Conservation (phyloP, 805 yeast species). For the Maudiozyma bulderi region DNA sequence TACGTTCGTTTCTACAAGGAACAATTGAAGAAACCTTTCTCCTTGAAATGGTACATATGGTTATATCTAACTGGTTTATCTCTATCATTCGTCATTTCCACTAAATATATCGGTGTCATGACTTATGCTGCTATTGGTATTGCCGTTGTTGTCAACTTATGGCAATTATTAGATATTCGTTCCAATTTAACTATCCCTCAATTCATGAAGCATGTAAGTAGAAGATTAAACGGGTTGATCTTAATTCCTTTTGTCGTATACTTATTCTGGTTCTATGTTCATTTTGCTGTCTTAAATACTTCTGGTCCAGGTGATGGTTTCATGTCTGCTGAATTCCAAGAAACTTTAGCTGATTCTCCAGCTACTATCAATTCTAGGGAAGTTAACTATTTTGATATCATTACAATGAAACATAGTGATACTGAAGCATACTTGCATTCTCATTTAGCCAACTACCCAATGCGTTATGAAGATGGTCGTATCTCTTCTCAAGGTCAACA, state of each 20-base stretch:
- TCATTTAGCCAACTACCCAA: conserved; percentile 64
- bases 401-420: conserved; percentile 73
- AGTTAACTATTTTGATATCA: conserved; percentile 63
- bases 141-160: conserved; percentile 77
- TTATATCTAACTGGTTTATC: conserved; percentile 72
- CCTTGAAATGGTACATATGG: conserved; percentile 81
- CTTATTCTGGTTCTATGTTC: conserved; percentile 84
- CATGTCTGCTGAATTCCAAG: conserved; percentile 95
- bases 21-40: conserved; percentile 57
- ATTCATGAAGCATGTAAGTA: conserved; percentile 59
- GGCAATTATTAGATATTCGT: conserved; percentile 72
- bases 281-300: conserved; percentile 66
- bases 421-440: conserved; percentile 79
- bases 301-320: conserved; percentile 96
- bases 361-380: conserved; percentile 60
- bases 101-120: conserved; percentile 92
- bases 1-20: conserved; percentile 69
- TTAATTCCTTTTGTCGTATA: conserved; percentile 75
- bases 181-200: conserved; percentile 51
- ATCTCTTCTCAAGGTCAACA: conserved; percentile 91
- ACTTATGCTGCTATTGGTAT: conserved; percentile 81
- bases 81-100: conserved; percentile 84
- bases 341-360: conserved; percentile 76
- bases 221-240: conserved; percentile 63
- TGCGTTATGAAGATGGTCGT: conserved; percentile 94